Evolutionary conservation across 2,329 filamentous ascomycete genomes (phyloP).

Genomic region (Paecilomyces formosus): DNA sequence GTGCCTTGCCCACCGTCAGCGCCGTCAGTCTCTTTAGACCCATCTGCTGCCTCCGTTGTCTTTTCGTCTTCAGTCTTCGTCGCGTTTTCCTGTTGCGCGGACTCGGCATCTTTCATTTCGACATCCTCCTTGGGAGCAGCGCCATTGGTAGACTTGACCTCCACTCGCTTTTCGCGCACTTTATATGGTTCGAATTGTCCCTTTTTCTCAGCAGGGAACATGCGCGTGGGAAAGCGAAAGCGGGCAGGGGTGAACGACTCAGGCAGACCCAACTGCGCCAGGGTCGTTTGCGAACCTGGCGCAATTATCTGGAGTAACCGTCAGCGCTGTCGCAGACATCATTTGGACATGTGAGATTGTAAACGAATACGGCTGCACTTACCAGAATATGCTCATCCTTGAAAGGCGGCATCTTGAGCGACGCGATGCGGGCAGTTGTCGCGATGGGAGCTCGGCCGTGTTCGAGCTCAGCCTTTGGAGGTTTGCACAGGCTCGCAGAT

Average conservation of each 20-base stretch:
- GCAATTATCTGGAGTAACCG: constrained; percentile 39
- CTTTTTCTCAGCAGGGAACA: constrained; percentile 74
- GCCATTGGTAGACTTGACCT: constrained; percentile 20
- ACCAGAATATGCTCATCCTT: constrained; percentile 48
- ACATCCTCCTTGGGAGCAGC: constrained; percentile 29
- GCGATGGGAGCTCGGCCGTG: constrained; percentile 9
- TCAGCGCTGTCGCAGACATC: background rate
- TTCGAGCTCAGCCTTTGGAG: constrained; percentile 5
- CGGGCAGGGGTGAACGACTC: constrained; percentile 89
- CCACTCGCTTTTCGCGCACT: constrained; percentile 50
- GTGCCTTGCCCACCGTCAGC: constrained; percentile 9
- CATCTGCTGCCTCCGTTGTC: constrained; percentile 16
- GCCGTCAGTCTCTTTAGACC: constrained; percentile 11
- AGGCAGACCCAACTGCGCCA: constrained; percentile 82
- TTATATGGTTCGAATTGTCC: constrained; percentile 77
- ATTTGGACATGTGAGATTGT: background rate
- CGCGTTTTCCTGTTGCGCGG: constrained; percentile 8
- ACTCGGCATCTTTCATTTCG: constrained; percentile 37
- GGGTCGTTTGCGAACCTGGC: constrained; percentile 75
- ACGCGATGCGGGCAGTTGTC: constrained; percentile 9
- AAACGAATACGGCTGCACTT: constrained; percentile 12
- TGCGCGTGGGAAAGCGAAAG: constrained; percentile 80
- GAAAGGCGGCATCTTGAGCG: constrained; percentile 40
- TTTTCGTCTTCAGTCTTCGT: constrained; percentile 7
- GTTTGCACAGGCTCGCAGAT: background rate